Evolutionary conservation across 805 yeast species (phyloP).

Genomic region (Debaryomyces tyrocola): DNA sequence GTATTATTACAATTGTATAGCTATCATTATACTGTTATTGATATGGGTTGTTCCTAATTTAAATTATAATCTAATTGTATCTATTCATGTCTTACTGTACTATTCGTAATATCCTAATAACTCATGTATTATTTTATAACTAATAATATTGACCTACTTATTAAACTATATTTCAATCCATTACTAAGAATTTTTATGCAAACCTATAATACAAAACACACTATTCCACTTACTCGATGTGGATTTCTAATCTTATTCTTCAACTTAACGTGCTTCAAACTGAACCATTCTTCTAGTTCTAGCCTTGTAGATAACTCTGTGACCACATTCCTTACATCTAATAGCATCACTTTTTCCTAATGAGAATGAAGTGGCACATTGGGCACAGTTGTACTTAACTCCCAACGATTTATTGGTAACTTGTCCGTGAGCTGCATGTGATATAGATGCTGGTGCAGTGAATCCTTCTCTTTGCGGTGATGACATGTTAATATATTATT

Average conservation of each 20-base stretch:
- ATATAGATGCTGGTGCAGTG: slow-evolving; percentile 73
- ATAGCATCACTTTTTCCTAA: slow-evolving; percentile 93
- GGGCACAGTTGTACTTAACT: slow-evolving; percentile 92
- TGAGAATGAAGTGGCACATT: slow-evolving; percentile 87
- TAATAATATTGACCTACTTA: neutral
- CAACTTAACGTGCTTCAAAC: slow-evolving; percentile 42
- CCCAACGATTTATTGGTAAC: slow-evolving; percentile 66
- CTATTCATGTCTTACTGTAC: neutral
- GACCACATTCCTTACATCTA: slow-evolving; percentile 98
- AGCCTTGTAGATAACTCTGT: slow-evolving; percentile 94
- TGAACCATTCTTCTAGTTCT: slow-evolving; percentile 94
- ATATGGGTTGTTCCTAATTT: neutral
- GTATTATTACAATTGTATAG: neutral
- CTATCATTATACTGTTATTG: neutral
- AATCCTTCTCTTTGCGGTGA: slow-evolving; percentile 80
- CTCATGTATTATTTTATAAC: neutral
- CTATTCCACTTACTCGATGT: neutral
- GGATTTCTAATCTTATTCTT: neutral
- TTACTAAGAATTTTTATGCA: neutral
- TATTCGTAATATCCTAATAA: neutral
- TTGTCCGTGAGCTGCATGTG: slow-evolving; percentile 81
- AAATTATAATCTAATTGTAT: neutral
- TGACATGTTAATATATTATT: slow-evolving; percentile 27
- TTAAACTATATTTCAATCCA: neutral
- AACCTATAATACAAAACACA: neutral